Base-by-base conservation (phyloP, 257 asterid genomes). In the Datura wrightii region DNA sequence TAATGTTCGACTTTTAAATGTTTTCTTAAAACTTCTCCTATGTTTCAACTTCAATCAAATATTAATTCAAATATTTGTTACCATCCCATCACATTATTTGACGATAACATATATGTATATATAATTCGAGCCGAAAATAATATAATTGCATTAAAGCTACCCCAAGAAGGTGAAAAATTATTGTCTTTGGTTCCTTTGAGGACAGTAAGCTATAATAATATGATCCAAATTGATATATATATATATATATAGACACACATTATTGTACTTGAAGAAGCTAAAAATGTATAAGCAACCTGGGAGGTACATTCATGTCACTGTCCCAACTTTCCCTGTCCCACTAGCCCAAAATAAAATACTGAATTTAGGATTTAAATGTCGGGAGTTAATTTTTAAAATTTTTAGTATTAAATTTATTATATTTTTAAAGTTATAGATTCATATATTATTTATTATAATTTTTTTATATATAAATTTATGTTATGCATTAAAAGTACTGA, bases 211-310 rank as follows among this genome's bases (percentile, higher is more conserved):
- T 46, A 74, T 48, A 74, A 24, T 74, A 10, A 74, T 74, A 46
- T 74, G 80, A 48, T 74, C 41, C 80, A 66, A 66, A 18, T 44
- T 71, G 79, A n/a, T 41, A 42, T 71, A 0, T 44, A 63, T 24
- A 24, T 24, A 24, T 24, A 24, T 24, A 24, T 24, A 24, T 24
- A n/a, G n/a, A 9, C 11, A 42, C 48, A 53, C 8, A 46, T 54
- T 54, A 59, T 11, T 65, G 72, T 34, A 11, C 16, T 72, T 72
- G 41, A 72, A 44, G 6, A 72, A 10, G 39, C 16, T 15, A 44
- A 72, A 72, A 41, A 72, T 15, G 24, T 48, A 76, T 24, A 76
- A 18, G 18, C 31, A 76, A 76, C 62, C 55, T 71, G 79, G 46
- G 60, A 50, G 6, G 24, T 76, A 76, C 44, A 39, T 39, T 39